Evolutionary conservation across 148 eudicot species (phyloP).

Genomic region (Persicaria tinctoria): DNA sequence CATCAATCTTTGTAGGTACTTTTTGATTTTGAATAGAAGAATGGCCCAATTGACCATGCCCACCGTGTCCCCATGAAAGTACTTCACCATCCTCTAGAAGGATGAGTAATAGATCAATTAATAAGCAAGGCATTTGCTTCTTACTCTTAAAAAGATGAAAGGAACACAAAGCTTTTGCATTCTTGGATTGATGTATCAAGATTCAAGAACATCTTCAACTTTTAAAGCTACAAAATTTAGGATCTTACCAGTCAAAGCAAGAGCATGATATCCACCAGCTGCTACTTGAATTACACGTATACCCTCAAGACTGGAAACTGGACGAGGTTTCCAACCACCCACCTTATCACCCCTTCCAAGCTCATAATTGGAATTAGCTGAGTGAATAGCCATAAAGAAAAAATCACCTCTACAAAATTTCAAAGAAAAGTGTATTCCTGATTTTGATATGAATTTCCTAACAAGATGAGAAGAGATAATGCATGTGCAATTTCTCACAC

Average conservation of each 20-base stretch:
- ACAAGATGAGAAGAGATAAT: neutral
- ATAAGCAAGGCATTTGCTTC: neutral
- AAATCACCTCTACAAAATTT: neutral
- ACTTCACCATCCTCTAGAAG: slow-evolving; percentile 25
- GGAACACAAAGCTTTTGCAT: neutral
- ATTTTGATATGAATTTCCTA: neutral
- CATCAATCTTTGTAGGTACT: slow-evolving; percentile 60
- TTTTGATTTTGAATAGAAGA: slow-evolving; percentile 62
- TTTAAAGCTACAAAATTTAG: neutral
- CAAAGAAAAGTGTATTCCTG: neutral
- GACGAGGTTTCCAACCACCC: slow-evolving; percentile 87
- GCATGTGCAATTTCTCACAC: neutral
- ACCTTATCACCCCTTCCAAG: slow-evolving; percentile 88
- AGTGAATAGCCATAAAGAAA: neutral
- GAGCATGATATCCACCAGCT: slow-evolving; percentile 91
- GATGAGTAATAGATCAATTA: neutral
- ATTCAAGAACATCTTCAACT: neutral
- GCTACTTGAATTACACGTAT: slow-evolving; percentile 68
- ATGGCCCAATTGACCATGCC: slow-evolving; percentile 93
- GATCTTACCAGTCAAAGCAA: slow-evolving; percentile 74
- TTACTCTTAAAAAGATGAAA: neutral
- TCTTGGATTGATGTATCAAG: neutral
- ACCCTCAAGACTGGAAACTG: slow-evolving; percentile 52
- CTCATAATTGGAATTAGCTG: slow-evolving; percentile 94
- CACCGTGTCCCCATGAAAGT: slow-evolving; percentile 97